phyloP scores from a whole-genome alignment of 2,329 filamentous ascomycete genomes.

The Ophiostoma australiae region DNA sequence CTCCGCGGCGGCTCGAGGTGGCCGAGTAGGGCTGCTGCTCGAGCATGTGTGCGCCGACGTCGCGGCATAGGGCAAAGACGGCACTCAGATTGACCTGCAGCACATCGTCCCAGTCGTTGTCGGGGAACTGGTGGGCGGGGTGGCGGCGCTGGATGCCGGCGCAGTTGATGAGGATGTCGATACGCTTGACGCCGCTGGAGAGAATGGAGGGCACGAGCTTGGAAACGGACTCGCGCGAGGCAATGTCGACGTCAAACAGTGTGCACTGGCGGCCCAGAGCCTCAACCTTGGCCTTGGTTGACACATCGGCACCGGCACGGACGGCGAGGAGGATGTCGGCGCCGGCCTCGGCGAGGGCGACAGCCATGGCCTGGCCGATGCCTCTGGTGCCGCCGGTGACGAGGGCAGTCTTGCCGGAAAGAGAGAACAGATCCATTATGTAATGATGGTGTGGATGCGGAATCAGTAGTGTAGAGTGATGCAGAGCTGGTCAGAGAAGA shows the following conservation, averaged over 20 bases:
- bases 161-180: slow-evolving; percentile 79
- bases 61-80: slow-evolving; percentile 73
- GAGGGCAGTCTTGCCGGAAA: slow-evolving; percentile 53
- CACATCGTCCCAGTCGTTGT: slow-evolving; percentile 71
- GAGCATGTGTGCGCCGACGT: slow-evolving; percentile 76
- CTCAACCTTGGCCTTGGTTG: slow-evolving; percentile 59
- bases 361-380: slow-evolving; percentile 53
- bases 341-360: slow-evolving; percentile 55
- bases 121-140: slow-evolving; percentile 68
- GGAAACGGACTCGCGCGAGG: slow-evolving; percentile 55
- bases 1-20: slow-evolving; percentile 54
- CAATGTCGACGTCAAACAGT: slow-evolving; percentile 67
- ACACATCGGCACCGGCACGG: slow-evolving; percentile 34
- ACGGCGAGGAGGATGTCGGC: slow-evolving; percentile 50
- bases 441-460: background rate
- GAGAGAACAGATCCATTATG: slow-evolving; percentile 45
- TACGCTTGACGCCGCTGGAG: slow-evolving; percentile 32
- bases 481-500: background rate
- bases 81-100: slow-evolving; percentile 81
- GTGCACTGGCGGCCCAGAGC: slow-evolving; percentile 60
- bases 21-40: slow-evolving; percentile 41
- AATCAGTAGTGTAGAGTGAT: background rate
- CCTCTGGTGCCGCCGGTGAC: slow-evolving; percentile 55
- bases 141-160: slow-evolving; percentile 81
- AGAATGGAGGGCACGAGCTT: slow-evolving; percentile 57